These are phyloP conservation scores for Colletotrichum orchidophilum DNA, from an alignment of 2,329 filamentous ascomycete genomes.

Conservation along the genomic window DNA sequence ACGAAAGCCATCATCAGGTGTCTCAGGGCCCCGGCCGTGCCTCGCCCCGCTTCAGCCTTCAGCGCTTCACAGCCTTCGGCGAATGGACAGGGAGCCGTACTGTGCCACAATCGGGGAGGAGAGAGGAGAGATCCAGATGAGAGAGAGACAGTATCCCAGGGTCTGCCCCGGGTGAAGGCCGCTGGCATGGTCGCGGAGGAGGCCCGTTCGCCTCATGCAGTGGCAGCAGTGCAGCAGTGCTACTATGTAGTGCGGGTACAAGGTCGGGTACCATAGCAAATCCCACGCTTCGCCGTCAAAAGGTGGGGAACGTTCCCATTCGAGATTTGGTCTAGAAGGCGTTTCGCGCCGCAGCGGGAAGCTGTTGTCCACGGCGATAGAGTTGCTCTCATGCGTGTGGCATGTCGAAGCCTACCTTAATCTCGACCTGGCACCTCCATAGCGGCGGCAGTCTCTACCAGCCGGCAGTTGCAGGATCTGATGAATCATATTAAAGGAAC, in stretches of 20 bases:
- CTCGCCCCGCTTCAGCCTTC: conserved; percentile 2
- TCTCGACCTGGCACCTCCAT: conserved; percentile 7
- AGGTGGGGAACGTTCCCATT: neutral
- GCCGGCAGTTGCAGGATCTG: neutral
- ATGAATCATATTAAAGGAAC: neutral
- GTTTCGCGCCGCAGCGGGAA: conserved; percentile 7
- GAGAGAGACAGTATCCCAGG: conserved; percentile 6
- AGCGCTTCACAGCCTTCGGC: conserved; percentile 12
- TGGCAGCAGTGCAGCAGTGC: too few relatives aligned
- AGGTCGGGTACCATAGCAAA: conserved; percentile 8
- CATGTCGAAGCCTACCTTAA: conserved; percentile 14
- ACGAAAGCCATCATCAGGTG: conserved; percentile 31
- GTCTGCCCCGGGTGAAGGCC: conserved; percentile 16
- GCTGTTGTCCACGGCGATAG: neutral
- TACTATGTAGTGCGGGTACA: conserved; percentile 25
- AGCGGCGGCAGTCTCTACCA: conserved; percentile 5
- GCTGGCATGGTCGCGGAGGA: conserved; percentile 19
- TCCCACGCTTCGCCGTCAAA: conserved; percentile 7
- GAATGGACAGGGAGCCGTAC: conserved; percentile 3
- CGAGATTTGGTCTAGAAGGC: conserved; percentile 20
- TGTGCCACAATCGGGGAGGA: conserved; percentile 4
- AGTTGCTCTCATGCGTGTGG: conserved; percentile 8
- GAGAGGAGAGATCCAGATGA: neutral
- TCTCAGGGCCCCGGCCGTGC: conserved; percentile 23
- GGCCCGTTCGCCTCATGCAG: conserved; percentile 29